Evolutionary conservation across 2,329 filamentous ascomycete genomes (phyloP).

Genomic region (Ceratocystis papillata): DNA sequence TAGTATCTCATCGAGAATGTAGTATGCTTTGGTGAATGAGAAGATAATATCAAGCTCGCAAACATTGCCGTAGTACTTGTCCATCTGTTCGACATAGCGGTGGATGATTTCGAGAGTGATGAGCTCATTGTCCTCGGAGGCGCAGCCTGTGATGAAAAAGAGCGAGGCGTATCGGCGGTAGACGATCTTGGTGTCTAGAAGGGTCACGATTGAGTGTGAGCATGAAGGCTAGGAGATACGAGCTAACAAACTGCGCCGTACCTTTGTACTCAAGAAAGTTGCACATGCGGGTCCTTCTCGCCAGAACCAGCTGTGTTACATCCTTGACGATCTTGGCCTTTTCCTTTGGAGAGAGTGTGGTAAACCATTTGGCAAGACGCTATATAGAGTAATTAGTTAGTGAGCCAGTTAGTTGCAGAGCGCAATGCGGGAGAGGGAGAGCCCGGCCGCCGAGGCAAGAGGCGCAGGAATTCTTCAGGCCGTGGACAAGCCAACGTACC

Average conservation of each 20-base stretch:
- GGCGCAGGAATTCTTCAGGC: background rate
- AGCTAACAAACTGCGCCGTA: conserved; percentile 32
- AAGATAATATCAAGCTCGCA: conserved; percentile 99
- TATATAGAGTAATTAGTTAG: conserved; percentile 33
- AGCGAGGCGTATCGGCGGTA: conserved; percentile 97
- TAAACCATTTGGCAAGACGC: conserved; percentile 99
- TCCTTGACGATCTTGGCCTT: conserved; percentile 99
- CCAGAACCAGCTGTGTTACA: conserved; percentile 93
- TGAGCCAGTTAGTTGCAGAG: no score
- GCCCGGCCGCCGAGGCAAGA: background rate
- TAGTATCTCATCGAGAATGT: conserved; percentile 92
- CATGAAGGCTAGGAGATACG: background rate
- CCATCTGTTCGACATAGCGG: conserved; percentile 99
- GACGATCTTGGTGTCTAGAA: conserved; percentile 87
- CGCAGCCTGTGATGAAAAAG: conserved; percentile 97
- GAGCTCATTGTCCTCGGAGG: conserved; percentile 94
- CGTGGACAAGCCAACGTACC: conserved; percentile 47
- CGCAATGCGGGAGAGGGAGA: no score
- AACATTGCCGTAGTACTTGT: conserved; percentile 99
- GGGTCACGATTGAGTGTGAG: background rate
- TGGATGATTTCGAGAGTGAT: conserved; percentile 98
- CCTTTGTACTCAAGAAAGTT: conserved; percentile 99
- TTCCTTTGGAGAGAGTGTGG: conserved; percentile 90
- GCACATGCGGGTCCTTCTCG: conserved; percentile 95
- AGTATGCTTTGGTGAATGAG: conserved; percentile 99